A percentile compares a stretch with the other conserved stretches of the same genome.
These are phyloP conservation scores for Kingdonia uniflora DNA, from an alignment of 164 flowering plant species.

Conservation along the genomic window DNA sequence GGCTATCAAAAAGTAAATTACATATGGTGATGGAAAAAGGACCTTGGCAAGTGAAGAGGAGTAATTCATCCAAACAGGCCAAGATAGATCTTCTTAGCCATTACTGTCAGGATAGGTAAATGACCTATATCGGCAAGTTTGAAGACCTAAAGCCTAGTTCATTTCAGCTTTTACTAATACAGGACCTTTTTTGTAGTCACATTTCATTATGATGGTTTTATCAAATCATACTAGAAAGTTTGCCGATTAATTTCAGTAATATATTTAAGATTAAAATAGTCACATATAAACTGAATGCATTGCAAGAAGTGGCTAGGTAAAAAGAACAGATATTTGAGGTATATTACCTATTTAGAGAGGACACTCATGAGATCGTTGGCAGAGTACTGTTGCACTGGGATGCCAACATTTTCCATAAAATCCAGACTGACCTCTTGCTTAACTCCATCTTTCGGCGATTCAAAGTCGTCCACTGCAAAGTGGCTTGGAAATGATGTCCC, in stretches of 20 bases:
- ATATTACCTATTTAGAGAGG: conserved; percentile 55
- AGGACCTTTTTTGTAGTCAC: too few species aligned
- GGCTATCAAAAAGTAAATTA: too few species aligned
- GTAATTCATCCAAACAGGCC: too few species aligned
- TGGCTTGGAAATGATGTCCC: conserved; percentile 41
- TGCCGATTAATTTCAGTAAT: neutral
- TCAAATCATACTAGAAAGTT: too few species aligned
- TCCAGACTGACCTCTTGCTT: conserved; percentile 52
- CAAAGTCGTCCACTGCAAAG: conserved; percentile 49
- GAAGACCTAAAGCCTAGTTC: too few species aligned
- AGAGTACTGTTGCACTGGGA: conserved; percentile 27
- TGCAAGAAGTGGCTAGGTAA: neutral
- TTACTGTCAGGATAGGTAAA: too few species aligned
- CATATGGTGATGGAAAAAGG: too few species aligned
- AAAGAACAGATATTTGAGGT: neutral
- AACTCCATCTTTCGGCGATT: conserved; percentile 26
- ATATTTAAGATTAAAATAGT: neutral
- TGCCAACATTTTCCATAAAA: conserved; percentile 25
- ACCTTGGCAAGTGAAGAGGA: too few species aligned
- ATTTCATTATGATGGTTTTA: too few species aligned
- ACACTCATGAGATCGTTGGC: conserved; percentile 55
- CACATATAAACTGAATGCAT: neutral
- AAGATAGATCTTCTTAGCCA: too few species aligned
- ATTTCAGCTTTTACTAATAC: too few species aligned
- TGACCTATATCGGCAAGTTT: too few species aligned